Conservation (phyloP, 1,284 basidiomycete genomes). For the Ustilago trichophora region DNA sequence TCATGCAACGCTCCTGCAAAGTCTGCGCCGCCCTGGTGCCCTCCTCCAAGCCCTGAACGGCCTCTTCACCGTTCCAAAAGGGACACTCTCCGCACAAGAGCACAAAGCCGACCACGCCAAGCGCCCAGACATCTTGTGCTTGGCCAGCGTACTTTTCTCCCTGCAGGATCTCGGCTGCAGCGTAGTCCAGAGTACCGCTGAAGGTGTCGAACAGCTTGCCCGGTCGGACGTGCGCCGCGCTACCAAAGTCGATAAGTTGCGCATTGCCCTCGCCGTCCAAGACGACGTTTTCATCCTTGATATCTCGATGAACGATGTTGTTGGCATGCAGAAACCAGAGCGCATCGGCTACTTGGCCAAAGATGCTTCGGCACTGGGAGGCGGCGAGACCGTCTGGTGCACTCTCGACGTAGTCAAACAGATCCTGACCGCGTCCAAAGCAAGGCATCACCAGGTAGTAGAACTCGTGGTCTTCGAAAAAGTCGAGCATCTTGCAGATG, state of each 20-base stretch:
- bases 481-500: constrained; percentile 92
- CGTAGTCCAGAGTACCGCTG: constrained; percentile 85
- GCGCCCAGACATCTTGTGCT: constrained; percentile 97
- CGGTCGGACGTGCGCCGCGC: constrained; percentile 74
- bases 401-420: constrained; percentile 93
- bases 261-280: constrained; percentile 71
- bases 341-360: constrained; percentile 94
- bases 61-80: constrained; percentile 71
- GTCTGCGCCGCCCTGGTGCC: constrained; percentile 57
- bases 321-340: constrained; percentile 88
- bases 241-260: constrained; percentile 94
- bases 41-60: constrained; percentile 54
- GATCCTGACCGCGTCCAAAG: constrained; percentile 73
- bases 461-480: constrained; percentile 96
- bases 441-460: constrained; percentile 81
- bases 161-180: constrained; percentile 92
- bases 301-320: constrained; percentile 94
- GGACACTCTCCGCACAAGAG: constrained; percentile 94
- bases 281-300: constrained; percentile 96
- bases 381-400: constrained; percentile 85
- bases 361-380: constrained; percentile 79
- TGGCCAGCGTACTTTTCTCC: constrained; percentile 94
- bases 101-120: constrained; percentile 96
- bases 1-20: constrained; percentile 51
- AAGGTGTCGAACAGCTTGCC: constrained; percentile 96